Evolutionary conservation across 1,139 yeast genomes (phyloP), one percentile per base, ranked within the genome.

Genomic region (Protomyces inundatus): DNA sequence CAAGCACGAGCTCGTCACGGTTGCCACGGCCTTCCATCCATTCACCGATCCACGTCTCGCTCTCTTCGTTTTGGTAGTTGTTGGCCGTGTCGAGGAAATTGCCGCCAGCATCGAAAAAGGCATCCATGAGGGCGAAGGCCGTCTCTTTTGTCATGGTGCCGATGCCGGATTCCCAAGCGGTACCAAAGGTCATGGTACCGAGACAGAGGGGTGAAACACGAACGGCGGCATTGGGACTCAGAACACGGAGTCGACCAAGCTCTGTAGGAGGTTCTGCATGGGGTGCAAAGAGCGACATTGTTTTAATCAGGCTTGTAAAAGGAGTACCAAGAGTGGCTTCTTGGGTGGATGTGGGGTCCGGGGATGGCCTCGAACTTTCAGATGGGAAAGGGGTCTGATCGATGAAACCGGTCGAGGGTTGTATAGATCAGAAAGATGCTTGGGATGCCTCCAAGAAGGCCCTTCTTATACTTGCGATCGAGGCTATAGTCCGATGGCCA

Each of bases 81-180:
- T 70, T 70, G 40, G 73, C 71, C 12, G 73, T 71, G 50, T 71
- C 73, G 57, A 71, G 68, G 55, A 70, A 69, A 45, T 70, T 70
- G 1, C 73, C 73, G 3, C 73, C 73, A 6, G 66, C 62, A 14
- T 67, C 68, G 53, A 64, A 67, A 56, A 62, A 71, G 36, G 63
- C 66, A 54, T 71, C 73, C 35, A 70, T 66, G 36, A 71, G 54
- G 16, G 58, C 67, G 54, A 71, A 71, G 4, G 70, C 36, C 5
- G 60, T 57, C 40, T 67, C 68, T 48, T 69, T 71, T 54, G 64
- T 56, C 65, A 68, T 64, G 6, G 66, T 63, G 48, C 73, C 72
- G 68, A 69, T 34, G 6, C 32, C 12, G 1, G 55, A 67, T n/a
- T 56, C 58, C 71, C 71, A 69, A 30, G 69, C 69, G 9, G 69